A percentile compares a stretch with the other conserved stretches of the same genome.
Conservation (phyloP, 2,329 filamentous ascomycete genomes). For the Pezicula rhizophila region DNA sequence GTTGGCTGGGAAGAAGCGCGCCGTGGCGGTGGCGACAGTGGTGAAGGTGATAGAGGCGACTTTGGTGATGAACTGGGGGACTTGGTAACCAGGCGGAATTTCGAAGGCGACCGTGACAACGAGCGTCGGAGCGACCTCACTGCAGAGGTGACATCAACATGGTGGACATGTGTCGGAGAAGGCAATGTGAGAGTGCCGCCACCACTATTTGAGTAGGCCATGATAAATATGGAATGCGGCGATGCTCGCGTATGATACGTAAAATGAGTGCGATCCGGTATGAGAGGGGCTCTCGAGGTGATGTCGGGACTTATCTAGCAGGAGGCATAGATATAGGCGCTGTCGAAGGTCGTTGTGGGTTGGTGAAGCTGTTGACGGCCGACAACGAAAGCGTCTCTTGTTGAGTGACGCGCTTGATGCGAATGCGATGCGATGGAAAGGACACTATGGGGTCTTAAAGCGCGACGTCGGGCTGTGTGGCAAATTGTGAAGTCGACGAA, state of each 20-base stretch:
- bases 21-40: slow-evolving; percentile 40
- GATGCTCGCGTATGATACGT: slow-evolving; percentile 14
- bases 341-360: not conserved
- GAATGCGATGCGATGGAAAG: not conserved
- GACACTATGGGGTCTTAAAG: not conserved
- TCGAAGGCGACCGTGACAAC: slow-evolving; percentile 88
- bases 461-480: not conserved
- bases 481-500: not conserved
- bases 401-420: not conserved
- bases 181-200: slow-evolving; percentile 80
- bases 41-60: slow-evolving; percentile 53
- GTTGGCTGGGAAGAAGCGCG: slow-evolving; percentile 45
- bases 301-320: slow-evolving; percentile 9
- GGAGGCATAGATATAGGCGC: slow-evolving; percentile 13
- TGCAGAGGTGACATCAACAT: slow-evolving; percentile 75
- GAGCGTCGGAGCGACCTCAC: slow-evolving; percentile 82
- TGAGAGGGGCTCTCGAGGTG: slow-evolving; percentile 3
- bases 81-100: slow-evolving; percentile 61
- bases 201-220: slow-evolving; percentile 53
- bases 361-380: not conserved
- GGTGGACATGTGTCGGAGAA: slow-evolving; percentile 77
- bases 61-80: slow-evolving; percentile 39
- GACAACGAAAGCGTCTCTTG: no score
- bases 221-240: slow-evolving; percentile 30
- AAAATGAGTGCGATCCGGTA: slow-evolving; percentile 3